These are phyloP conservation scores for Scleromitrula shiraiana DNA, from an alignment of 2,329 filamentous ascomycete species.

Conservation along the genomic window DNA sequence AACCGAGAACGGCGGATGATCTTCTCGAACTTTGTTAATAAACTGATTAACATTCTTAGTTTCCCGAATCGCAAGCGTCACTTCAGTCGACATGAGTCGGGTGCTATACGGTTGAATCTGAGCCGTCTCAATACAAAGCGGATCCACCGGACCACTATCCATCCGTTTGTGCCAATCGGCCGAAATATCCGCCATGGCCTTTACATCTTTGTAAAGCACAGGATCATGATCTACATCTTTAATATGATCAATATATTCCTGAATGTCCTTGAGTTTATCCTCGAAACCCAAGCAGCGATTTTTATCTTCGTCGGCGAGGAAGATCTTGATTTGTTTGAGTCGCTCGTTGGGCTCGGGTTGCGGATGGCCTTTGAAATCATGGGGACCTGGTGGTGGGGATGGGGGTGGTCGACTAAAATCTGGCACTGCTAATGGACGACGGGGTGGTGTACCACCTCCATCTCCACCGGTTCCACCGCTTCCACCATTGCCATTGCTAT, in stretches of 20 bases:
- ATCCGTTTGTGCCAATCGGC: conserved; percentile 16
- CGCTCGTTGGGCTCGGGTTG: conserved; percentile 31
- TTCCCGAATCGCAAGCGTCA: conserved; percentile 3
- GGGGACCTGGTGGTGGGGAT: background rate
- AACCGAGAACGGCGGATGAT: conserved; percentile 21
- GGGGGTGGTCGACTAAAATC: too few species aligned
- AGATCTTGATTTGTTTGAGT: conserved; percentile 33
- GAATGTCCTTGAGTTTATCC: conserved; percentile 28
- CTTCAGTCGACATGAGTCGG: conserved; percentile 15
- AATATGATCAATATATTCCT: conserved; percentile 19
- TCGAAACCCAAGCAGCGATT: conserved; percentile 36
- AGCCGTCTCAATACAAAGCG: conserved; percentile 3
- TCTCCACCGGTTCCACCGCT: background rate
- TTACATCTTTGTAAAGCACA: conserved; percentile 17
- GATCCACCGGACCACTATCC: background rate
- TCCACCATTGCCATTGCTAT: too few species aligned
- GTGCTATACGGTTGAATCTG: conserved; percentile 14
- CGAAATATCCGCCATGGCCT: conserved; percentile 19
- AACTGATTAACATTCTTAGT: conserved; percentile 11
- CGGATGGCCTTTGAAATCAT: conserved; percentile 18
- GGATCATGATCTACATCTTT: conserved; percentile 4
- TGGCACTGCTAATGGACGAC: too few species aligned
- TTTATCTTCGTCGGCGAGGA: conserved; percentile 42
- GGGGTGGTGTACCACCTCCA: too few species aligned
- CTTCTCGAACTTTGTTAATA: conserved; percentile 15